Percentiles rank a stretch among this genome's conserved stretches.
Conservation (phyloP, 306 rosid genomes). For the Glycyrrhiza uralensis region DNA sequence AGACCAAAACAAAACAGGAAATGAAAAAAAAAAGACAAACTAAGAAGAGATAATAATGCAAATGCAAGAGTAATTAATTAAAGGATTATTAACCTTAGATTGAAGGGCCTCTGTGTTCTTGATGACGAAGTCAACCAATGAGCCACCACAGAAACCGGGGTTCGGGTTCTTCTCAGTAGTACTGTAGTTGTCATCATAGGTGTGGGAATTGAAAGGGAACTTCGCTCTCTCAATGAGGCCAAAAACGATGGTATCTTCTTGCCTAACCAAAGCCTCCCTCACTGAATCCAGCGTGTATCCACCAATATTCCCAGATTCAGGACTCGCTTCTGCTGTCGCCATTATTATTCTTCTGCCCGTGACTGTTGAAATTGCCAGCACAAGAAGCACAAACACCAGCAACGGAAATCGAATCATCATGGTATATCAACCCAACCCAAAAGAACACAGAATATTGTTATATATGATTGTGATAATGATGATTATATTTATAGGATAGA, state of each 20-base stretch:
- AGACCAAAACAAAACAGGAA: neutral
- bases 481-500: neutral
- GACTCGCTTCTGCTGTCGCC: constrained; percentile 35
- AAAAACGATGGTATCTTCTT: constrained; percentile 77
- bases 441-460: neutral
- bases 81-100: constrained; percentile 44
- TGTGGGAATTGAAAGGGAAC: constrained; percentile 52
- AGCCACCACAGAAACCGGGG: constrained; percentile 41
- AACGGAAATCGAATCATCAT: constrained; percentile 21
- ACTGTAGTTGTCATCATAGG: constrained; percentile 40
- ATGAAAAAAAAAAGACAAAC: constrained; percentile 2
- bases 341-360: constrained; percentile 27
- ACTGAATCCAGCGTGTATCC: constrained; percentile 51
- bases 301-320: constrained; percentile 24
- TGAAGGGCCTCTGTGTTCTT: constrained; percentile 61
- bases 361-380: constrained; percentile 18
- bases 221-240: constrained; percentile 72
- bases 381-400: constrained; percentile 35
- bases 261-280: constrained; percentile 61
- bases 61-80: neutral
- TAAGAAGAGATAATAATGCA: neutral
- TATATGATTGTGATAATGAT: neutral
- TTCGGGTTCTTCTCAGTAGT: no score
- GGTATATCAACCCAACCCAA: neutral
- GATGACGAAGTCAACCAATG: constrained; percentile 54